phyloP scores from a whole-genome alignment of 805 yeast genomes.

The Kluyveromyces nonfermentans region DNA sequence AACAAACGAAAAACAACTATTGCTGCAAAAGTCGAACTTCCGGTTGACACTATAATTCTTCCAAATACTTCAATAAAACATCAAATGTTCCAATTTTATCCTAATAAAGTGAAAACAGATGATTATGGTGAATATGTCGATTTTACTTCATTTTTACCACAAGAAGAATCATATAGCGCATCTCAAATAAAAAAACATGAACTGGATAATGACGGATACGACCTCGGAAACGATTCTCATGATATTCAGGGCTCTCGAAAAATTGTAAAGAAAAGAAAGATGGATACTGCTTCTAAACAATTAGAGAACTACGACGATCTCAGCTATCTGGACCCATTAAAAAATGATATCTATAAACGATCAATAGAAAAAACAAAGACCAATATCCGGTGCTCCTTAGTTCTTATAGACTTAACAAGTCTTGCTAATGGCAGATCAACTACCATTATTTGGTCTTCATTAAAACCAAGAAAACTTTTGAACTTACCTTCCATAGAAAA shows the following conservation, averaged over 20 bases:
- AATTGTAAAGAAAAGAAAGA: slow-evolving; percentile 14
- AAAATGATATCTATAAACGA: slow-evolving; percentile 40
- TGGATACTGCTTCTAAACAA: slow-evolving; percentile 28
- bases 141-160: slow-evolving; percentile 46
- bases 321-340: slow-evolving; percentile 40
- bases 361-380: slow-evolving; percentile 29
- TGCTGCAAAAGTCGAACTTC: slow-evolving; percentile 12
- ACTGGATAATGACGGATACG: slow-evolving; percentile 15
- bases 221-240: slow-evolving; percentile 22
- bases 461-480: slow-evolving; percentile 70
- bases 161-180: slow-evolving; percentile 38
- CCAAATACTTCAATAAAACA: slow-evolving; percentile 29
- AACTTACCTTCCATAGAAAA: slow-evolving; percentile 24
- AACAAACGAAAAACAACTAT: slow-evolving; percentile 4
- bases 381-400: slow-evolving; percentile 56
- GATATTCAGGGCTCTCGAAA: slow-evolving; percentile 19
- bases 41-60: slow-evolving; percentile 21
- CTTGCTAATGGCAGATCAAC: slow-evolving; percentile 77
- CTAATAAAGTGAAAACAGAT: slow-evolving; percentile 53
- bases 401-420: slow-evolving; percentile 76
- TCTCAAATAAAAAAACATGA: slow-evolving; percentile 23
- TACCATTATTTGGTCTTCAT: slow-evolving; percentile 61
- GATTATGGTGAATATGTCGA: slow-evolving; percentile 82
- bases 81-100: slow-evolving; percentile 70
- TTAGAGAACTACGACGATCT: slow-evolving; percentile 42